Evolutionary conservation across 179 eudicot genomes (phyloP), one percentile per base, ranked within the genome.

Genomic region (Camellia oleifera): DNA sequence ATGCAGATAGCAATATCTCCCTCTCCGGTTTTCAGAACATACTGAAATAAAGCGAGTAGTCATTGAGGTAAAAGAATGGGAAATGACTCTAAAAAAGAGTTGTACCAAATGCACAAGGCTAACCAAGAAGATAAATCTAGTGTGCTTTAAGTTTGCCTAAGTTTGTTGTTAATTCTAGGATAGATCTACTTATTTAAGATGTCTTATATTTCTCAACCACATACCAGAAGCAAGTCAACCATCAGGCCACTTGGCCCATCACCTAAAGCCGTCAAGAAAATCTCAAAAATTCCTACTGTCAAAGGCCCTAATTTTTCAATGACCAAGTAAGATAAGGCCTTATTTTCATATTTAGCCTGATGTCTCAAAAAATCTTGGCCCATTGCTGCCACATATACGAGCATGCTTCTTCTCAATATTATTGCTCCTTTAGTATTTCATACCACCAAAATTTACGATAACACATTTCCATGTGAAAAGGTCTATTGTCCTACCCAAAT

Each of bases 1-100:
- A 93, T 75, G 84, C 97, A 93, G 76, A 89, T 79, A 17, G 85
- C 82, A 20, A 89, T 82, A 18, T 42, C 6, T 60, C 93, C 97
- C 82, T 84, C 89, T 11, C 94, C 97, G 1, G 88, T 86, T 89
- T 92, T 91, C 63, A 95, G 88, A 61, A 95, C 79, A 80, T 95
- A 95, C 97, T 95, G 92, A 62, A 62, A 83, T 2, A 60, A 71
- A 72, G 2, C 52, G 42, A 68, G 52, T 48, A 67, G n/a, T 75
- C 71, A 5, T 12, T 5, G n/a, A 18, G 56, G 10, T 2, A n/a
- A 65, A n/a, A 46, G 4, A 75, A 5, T 71, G 32, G n/a, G 40
- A 73, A 73, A 56, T 56, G 13, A 74, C 32, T 53, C 52, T 46
- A 13, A 70, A 46, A 23, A 48, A 48, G 9, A 32, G 32, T 17